Base-by-base conservation (phyloP, 2,329 filamentous ascomycete species). In the Penicillium sp. region DNA sequence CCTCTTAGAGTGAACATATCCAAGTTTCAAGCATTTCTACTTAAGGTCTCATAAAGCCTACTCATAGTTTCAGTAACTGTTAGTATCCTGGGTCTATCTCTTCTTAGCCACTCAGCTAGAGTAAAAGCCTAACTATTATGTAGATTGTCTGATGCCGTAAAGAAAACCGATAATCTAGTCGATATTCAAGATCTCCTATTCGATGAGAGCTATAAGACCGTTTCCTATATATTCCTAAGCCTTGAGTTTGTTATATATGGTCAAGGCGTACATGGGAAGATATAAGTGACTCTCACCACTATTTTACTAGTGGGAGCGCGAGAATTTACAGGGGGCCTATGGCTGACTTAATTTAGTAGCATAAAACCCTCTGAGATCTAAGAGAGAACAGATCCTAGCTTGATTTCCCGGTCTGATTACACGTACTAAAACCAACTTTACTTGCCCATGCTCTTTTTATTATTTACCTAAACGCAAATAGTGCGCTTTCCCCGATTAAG, bases 241-340 rank as follows among this genome's bases (percentile, higher is more conserved):
- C 34, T 38, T 41, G 10, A 48, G 36, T 41, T 48, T 16, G 27
- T 41, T 41, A 48, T 41, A 34, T 48, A n/a, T n/a, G n/a, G n/a
- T n/a, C n/a, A n/a, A n/a, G 18, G 14, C 30, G 10, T 34, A 41
- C 5, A 41, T 26, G 19, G 19, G 5, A 41, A 26, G 39, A 41
- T 41, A 13, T 41, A 18, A 18, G 40, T 43, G 26, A 29, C 23
- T 42, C n/a, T 43, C 23, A 2, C 23, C 23, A 2, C 23, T 4
- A 11, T 18, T 43, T 0, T 43, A 43, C 23, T n/a, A 14, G n/a
- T 1, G 26, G 40, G 26, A 42, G 40, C n/a, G 23, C n/a, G n/a
- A 30, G 26, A 43, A 43, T 43, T 30, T 30, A 26, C n/a, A 43
- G 41, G 41, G 41, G 2, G 26, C 41, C 7, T 43, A 10, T 43